Evolutionary conservation across 164 flowering plant genomes (phyloP).

Genomic region (Nymphaea thermarum): DNA sequence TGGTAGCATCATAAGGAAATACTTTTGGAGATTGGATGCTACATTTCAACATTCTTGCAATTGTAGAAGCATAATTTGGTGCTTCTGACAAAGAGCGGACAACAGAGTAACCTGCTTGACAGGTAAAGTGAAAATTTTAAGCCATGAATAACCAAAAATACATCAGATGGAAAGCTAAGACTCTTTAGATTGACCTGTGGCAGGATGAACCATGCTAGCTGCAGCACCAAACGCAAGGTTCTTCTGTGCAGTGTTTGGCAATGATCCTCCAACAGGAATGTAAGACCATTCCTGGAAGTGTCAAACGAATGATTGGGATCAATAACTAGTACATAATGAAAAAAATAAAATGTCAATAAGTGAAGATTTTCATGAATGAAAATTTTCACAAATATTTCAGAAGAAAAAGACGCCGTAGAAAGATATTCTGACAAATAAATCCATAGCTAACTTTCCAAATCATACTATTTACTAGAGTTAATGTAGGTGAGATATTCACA

Average conservation of each 20-base stretch:
- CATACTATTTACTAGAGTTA: too few relatives aligned
- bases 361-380: too few relatives aligned
- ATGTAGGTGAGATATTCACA: too few relatives aligned
- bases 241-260: constrained; percentile 87
- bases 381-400: too few relatives aligned
- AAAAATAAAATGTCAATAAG: too few relatives aligned
- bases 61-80: constrained; percentile 79
- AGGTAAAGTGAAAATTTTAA: not conserved
- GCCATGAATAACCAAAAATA: not conserved
- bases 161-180: not conserved
- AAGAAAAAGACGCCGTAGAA: too few relatives aligned
- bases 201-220: constrained; percentile 99
- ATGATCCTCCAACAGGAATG: constrained; percentile 95
- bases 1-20: constrained; percentile 11
- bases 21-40: constrained; percentile 14
- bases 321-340: too few relatives aligned
- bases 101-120: constrained; percentile 74
- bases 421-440: too few relatives aligned
- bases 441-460: too few relatives aligned
- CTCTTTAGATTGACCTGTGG: constrained; percentile 47
- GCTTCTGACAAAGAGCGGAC: constrained; percentile 96
- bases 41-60: constrained; percentile 60
- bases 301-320: not conserved
- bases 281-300: constrained; percentile 93
- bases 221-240: constrained; percentile 99